Evolutionary conservation across 2,329 filamentous ascomycete species (phyloP).

Genomic region (Alternaria novae-zelandiae): DNA sequence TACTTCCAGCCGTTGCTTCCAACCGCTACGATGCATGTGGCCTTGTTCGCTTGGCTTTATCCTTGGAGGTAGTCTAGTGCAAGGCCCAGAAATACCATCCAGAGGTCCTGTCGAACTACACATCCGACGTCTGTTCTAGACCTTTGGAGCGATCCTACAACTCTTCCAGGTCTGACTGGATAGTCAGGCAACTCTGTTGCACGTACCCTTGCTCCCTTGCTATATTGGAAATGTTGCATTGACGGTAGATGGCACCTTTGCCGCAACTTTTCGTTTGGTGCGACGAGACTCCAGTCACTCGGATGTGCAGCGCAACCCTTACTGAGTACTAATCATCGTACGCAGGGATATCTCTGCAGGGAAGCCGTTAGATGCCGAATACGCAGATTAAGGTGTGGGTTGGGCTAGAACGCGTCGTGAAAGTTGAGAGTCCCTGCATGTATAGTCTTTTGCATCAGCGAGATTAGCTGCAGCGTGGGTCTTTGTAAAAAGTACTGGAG

Average conservation of each 20-base stretch:
- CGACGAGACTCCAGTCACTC: neutral
- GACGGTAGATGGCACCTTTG: neutral
- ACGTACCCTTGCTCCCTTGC: no score
- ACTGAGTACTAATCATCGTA: neutral
- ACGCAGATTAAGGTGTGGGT: slow-evolving; percentile 9
- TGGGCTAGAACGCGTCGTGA: slow-evolving; percentile 1
- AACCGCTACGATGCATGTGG: no score
- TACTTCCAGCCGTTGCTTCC: neutral
- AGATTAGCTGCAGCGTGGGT: neutral
- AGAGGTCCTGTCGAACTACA: neutral
- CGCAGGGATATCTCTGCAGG: neutral
- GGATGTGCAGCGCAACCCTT: neutral
- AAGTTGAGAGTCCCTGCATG: neutral
- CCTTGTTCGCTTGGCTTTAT: neutral
- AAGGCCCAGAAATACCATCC: neutral
- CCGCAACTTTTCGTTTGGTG: neutral
- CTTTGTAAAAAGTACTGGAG: neutral
- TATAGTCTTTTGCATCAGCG: neutral
- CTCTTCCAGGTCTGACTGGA: no score
- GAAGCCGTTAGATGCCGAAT: slow-evolving; percentile 1
- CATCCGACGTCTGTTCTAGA: neutral
- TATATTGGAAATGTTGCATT: neutral
- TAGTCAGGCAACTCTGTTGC: neutral
- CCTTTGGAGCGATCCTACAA: neutral
- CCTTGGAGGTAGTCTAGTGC: neutral